These are phyloP conservation scores for Carallia pectinifolia DNA, from an alignment of 345 rosid species.

Conservation along the genomic window DNA sequence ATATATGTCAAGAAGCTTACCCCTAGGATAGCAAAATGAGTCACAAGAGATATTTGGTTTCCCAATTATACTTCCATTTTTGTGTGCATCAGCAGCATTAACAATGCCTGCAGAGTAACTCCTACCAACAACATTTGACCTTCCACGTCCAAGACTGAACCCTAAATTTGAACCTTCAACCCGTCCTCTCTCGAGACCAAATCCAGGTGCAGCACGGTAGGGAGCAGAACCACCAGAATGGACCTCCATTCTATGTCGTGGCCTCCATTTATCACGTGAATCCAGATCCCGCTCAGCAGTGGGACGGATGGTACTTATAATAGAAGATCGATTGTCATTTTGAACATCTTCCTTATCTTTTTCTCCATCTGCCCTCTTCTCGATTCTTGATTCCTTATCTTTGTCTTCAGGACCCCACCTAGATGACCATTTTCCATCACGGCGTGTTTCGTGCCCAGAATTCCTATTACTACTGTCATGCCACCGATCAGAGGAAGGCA, in stretches of 20 bases:
- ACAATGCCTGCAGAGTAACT: conserved; percentile 26
- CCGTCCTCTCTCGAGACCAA: conserved; percentile 66
- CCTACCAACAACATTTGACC: conserved; percentile 45
- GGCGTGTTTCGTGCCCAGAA: conserved; percentile 66
- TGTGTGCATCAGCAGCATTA: conserved; percentile 26
- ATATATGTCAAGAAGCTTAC: conserved; percentile 72
- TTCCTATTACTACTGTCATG: conserved; percentile 54
- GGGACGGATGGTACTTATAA: conserved; percentile 36
- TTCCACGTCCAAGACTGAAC: conserved; percentile 80
- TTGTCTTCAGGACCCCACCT: conserved; percentile 98
- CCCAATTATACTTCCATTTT: conserved; percentile 40
- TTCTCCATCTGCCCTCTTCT: conserved; percentile 59
- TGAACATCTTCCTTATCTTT: conserved; percentile 60
- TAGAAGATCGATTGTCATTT: conserved; percentile 49
- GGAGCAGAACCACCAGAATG: conserved; percentile 55
- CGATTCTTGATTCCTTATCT: conserved; percentile 67
- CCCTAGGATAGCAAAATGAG: conserved; percentile 67
- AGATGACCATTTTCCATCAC: conserved; percentile 95
- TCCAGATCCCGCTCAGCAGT: conserved; percentile 72
- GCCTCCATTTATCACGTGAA: conserved; percentile 96
- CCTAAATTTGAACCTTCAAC: conserved; percentile 59
- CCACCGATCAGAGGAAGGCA: conserved; percentile 71
- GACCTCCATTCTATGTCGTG: conserved; percentile 79
- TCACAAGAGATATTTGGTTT: conserved; percentile 30
- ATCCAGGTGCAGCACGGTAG: conserved; percentile 80